Evolutionary conservation across 768 basidiomycete genomes (phyloP).

Genomic region (Boletus sp.): DNA sequence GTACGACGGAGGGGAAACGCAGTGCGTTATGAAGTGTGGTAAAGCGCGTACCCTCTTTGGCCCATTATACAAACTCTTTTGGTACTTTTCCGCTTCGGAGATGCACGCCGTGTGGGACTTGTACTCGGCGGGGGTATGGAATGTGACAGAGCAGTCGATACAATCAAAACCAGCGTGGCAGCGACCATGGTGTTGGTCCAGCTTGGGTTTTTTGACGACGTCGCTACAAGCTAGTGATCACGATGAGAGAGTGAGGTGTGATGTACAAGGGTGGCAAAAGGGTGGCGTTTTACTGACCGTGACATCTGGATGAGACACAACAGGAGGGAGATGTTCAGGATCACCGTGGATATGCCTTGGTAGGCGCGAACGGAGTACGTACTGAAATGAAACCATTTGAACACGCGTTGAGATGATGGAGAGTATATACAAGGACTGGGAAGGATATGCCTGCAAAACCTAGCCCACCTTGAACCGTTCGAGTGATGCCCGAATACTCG

Average conservation of each 20-base stretch:
- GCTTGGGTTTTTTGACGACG: conserved; percentile 90
- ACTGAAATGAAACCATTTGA: conserved; percentile 75
- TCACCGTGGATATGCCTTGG: not conserved
- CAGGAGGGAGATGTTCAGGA: not conserved
- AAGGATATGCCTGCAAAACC: not conserved
- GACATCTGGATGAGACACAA: conserved; percentile 52
- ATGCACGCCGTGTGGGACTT: conserved; percentile 83
- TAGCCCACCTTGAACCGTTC: not conserved
- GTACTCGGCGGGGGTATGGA: conserved; percentile 71
- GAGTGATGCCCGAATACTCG: not conserved
- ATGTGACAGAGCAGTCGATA: conserved; percentile 86
- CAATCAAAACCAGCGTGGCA: conserved; percentile 74
- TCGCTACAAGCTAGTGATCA: conserved; percentile 63
- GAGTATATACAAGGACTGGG: not conserved
- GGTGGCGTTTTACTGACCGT: conserved; percentile 41
- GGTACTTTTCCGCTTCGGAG: conserved; percentile 90
- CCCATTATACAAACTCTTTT: conserved; percentile 83
- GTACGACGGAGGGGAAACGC: not conserved
- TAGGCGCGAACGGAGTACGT: conserved; percentile 23
- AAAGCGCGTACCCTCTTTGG: conserved; percentile 45
- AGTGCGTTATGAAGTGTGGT: not conserved
- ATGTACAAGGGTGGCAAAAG: not conserved
- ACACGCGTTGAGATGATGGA: not conserved
- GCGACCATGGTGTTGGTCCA: conserved; percentile 67
- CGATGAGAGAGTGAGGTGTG: not conserved